A percentile compares a stretch with the other conserved stretches of the same genome.
phyloP scores from a whole-genome alignment of 495 filamentous ascomycete species.

The Xylaria palmicola region DNA sequence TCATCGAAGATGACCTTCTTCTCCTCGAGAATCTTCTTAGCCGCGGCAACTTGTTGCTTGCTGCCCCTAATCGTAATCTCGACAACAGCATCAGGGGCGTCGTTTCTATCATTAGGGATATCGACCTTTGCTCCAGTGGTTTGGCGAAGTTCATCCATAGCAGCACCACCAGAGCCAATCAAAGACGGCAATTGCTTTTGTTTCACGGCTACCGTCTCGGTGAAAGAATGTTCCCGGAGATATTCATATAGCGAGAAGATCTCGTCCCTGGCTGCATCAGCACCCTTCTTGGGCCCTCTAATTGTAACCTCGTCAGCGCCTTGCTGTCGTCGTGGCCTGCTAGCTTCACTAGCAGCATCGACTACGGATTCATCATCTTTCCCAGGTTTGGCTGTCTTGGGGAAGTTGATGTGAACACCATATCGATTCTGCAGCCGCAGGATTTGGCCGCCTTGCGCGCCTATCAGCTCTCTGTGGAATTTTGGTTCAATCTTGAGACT shows the following conservation, averaged over 20 bases:
- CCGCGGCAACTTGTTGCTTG: constrained; percentile 82
- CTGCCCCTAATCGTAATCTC: constrained; percentile 89
- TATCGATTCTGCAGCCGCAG: constrained; percentile 89
- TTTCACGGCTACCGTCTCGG: constrained; percentile 76
- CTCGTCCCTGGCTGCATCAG: constrained; percentile 86
- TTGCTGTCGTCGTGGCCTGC: constrained; percentile 69
- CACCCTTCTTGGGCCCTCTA: constrained; percentile 85
- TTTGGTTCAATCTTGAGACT: constrained; percentile 83
- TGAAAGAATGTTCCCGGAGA: constrained; percentile 77
- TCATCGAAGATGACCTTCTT: constrained; percentile 83
- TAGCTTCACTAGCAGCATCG: constrained; percentile 70
- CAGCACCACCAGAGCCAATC: constrained; percentile 84
- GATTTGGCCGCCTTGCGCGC: constrained; percentile 83
- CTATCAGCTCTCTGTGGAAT: constrained; percentile 86
- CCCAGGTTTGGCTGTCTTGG: constrained; percentile 58
- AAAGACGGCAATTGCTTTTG: constrained; percentile 83
- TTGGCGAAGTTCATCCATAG: constrained; percentile 84
- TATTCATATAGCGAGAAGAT: constrained; percentile 83
- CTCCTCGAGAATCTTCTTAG: constrained; percentile 83
- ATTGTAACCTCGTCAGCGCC: constrained; percentile 86
- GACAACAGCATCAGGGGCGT: constrained; percentile 61
- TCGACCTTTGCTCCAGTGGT: constrained; percentile 84
- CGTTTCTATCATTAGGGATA: constrained; percentile 65
- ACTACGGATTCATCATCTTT: constrained; percentile 68
- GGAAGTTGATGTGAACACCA: constrained; percentile 91